Percentiles rank a stretch among this genome's conserved stretches.
Evolutionary conservation across 257 asterid species (phyloP).

Genomic region (Ilex aquifolium): DNA sequence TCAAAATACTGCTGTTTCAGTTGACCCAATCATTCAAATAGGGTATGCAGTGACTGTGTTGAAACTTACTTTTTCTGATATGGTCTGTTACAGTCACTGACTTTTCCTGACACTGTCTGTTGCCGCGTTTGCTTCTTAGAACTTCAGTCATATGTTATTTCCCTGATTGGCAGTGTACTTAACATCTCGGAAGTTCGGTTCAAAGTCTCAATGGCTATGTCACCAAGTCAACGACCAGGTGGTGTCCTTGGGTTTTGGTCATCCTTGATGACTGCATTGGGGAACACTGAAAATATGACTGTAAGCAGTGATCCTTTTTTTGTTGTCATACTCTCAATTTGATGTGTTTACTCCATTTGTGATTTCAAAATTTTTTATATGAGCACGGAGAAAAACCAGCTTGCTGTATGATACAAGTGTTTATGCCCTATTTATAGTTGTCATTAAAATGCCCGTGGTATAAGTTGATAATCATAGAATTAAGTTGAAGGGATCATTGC

Average conservation of each 20-base stretch:
- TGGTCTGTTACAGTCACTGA: not conserved
- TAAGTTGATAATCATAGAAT: not conserved
- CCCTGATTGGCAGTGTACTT: conserved; percentile 67
- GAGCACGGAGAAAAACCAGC: too few relatives aligned
- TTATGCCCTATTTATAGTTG: not conserved
- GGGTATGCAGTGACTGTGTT: conserved; percentile 43
- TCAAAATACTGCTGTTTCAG: conserved; percentile 82
- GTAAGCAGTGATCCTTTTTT: conserved; percentile 43
- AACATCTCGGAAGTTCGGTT: conserved; percentile 88
- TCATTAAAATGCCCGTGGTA: not conserved
- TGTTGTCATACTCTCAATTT: conserved; percentile 5
- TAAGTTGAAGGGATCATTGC: not conserved
- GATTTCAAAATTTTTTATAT: not conserved
- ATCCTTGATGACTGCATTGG: conserved; percentile 98
- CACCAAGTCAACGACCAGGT: conserved; percentile 98
- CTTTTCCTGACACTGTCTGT: conserved; percentile 5
- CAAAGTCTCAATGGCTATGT: conserved; percentile 97
- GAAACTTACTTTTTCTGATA: not conserved
- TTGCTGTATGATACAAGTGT: not conserved
- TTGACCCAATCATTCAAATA: conserved; percentile 91
- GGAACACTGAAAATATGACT: conserved; percentile 98
- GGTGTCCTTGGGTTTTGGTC: conserved; percentile 99
- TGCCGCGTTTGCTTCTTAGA: conserved; percentile 15
- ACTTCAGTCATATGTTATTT: conserved; percentile 13
- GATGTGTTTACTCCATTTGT: not conserved